Evolutionary conservation across 2,329 filamentous ascomycete species (phyloP).

Genomic region (Tricladium varicosporioides): DNA sequence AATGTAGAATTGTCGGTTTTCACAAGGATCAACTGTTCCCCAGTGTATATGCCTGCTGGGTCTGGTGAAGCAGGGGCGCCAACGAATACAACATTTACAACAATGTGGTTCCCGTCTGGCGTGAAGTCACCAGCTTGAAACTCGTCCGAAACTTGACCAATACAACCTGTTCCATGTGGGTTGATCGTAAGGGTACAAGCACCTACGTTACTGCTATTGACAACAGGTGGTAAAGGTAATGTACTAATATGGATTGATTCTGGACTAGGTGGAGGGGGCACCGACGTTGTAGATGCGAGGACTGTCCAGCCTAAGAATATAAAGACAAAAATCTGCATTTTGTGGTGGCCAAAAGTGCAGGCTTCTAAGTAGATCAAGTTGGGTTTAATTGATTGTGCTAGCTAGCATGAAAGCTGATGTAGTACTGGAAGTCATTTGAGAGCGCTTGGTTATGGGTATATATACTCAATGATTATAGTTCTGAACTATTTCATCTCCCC

Average conservation of each 20-base stretch:
- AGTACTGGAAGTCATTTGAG: no score
- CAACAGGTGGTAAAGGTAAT: slow-evolving; percentile 39
- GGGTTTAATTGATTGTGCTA: no score
- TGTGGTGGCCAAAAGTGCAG: no score
- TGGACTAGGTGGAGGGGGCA: slow-evolving; percentile 25
- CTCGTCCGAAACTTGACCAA: slow-evolving; percentile 17
- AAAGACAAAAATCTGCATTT: no score
- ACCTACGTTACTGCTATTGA: slow-evolving; percentile 25
- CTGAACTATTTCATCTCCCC: no score
- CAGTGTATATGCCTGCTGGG: slow-evolving; percentile 41
- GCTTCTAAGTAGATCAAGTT: no score
- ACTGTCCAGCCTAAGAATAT: no score
- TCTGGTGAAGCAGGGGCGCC: slow-evolving; percentile 42
- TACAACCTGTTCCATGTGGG: slow-evolving; percentile 39
- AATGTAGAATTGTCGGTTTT: slow-evolving; percentile 42
- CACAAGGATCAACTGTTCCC: slow-evolving; percentile 42
- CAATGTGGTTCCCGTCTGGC: slow-evolving; percentile 43
- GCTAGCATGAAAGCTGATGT: no score
- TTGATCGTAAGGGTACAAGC: slow-evolving; percentile 37
- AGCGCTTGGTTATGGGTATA: no score
- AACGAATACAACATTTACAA: slow-evolving; percentile 39
- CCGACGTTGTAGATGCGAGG: no score
- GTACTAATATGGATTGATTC: slow-evolving; percentile 37
- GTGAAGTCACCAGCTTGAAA: slow-evolving; percentile 37
- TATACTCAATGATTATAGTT: no score